These are phyloP conservation scores for Gaeumannomyces tritici DNA, from an alignment of 2,329 filamentous ascomycete genomes.

Conservation along the genomic window DNA sequence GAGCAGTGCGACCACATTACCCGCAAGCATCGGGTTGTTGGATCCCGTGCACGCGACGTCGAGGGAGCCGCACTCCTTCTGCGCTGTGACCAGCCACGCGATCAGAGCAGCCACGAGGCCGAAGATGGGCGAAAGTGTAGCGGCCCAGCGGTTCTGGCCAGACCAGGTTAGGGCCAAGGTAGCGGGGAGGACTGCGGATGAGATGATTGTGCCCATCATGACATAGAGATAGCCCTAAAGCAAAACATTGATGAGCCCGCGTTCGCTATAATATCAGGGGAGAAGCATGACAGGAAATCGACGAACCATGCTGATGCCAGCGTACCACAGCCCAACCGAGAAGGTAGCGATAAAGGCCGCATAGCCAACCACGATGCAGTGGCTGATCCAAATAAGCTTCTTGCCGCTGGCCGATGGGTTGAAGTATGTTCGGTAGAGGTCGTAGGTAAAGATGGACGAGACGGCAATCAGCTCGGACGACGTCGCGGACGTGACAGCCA, in stretches of 20 bases:
- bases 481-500: conserved; percentile 80
- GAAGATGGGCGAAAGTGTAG: conserved; percentile 58
- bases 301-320: conserved; percentile 78
- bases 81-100: conserved; percentile 70
- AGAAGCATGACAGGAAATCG: conserved; percentile 12
- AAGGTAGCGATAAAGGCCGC: conserved; percentile 70
- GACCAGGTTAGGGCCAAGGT: conserved; percentile 74
- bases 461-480: conserved; percentile 81
- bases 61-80: conserved; percentile 58
- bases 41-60: conserved; percentile 67
- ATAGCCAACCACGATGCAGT: conserved; percentile 57
- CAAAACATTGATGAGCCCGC: neutral
- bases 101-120: conserved; percentile 60
- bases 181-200: conserved; percentile 72
- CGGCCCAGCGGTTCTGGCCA: conserved; percentile 70
- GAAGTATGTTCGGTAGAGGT: conserved; percentile 81
- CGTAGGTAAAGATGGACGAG: conserved; percentile 80
- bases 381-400: conserved; percentile 70
- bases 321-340: conserved; percentile 64
- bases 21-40: conserved; percentile 83
- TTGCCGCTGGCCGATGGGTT: conserved; percentile 67
- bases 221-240: conserved; percentile 49
- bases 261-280: neutral
- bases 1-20: conserved; percentile 75
- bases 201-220: conserved; percentile 88